A percentile compares a stretch with the other conserved stretches of the same genome.
Conservation (phyloP, 106 monocot genomes). For the Allium fistulosum region DNA sequence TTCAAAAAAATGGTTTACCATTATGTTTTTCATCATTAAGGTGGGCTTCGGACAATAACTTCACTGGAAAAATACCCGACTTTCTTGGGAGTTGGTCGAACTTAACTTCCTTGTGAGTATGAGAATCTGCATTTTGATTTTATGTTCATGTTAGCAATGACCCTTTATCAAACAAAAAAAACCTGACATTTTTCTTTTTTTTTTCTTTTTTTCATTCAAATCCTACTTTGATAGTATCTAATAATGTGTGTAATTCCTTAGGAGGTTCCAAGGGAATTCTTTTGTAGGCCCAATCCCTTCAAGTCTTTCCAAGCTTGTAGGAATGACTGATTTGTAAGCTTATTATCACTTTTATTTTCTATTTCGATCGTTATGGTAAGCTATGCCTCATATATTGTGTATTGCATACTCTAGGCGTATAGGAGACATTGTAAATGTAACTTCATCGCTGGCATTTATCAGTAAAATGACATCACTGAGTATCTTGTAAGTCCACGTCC, state of each 20-base stretch:
- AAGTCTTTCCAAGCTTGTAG: constrained; percentile 34
- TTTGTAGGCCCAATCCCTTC: constrained; percentile 72
- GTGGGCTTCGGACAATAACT: constrained; percentile 56
- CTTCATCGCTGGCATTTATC: constrained; percentile 62
- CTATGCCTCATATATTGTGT: not conserved
- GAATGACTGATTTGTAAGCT: constrained; percentile 31
- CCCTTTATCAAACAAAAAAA: not conserved
- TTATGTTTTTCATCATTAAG: constrained; percentile 22
- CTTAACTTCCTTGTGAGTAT: constrained; percentile 48
- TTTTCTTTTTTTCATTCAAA: constrained; percentile 2
- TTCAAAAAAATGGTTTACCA: not conserved
- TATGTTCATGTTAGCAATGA: not conserved
- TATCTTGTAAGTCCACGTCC: constrained; percentile 42
- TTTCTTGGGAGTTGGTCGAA: constrained; percentile 49
- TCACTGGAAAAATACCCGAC: constrained; percentile 74
- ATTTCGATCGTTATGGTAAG: too few relatives aligned
- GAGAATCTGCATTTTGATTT: not conserved
- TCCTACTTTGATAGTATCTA: not conserved
- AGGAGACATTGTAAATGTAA: constrained; percentile 61
- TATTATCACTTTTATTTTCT: not conserved
- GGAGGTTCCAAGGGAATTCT: constrained; percentile 73
- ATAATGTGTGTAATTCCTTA: constrained; percentile 20
- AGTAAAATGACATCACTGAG: constrained; percentile 59
- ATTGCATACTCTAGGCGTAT: constrained; percentile 33
- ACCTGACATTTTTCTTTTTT: not conserved